Conservation (phyloP, 2,329 filamentous ascomycete species). For the Pseudogymnoascus pannorum region DNA sequence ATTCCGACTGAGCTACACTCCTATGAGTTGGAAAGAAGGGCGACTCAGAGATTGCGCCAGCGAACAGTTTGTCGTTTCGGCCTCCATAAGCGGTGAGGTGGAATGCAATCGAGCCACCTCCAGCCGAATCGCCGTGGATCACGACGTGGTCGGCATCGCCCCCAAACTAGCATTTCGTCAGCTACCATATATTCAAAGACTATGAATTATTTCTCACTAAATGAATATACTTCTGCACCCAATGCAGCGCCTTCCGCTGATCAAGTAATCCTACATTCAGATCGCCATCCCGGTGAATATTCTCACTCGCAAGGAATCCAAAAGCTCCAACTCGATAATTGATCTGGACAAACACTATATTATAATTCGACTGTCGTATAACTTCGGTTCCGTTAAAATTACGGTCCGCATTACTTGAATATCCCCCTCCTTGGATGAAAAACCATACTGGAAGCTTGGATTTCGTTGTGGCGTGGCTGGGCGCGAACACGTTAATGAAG, state of each 20-base stretch:
- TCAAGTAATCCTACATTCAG: conserved; percentile 59
- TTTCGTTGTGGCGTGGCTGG: conserved; percentile 31
- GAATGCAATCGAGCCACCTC: conserved; percentile 38
- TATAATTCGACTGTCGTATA: conserved; percentile 36
- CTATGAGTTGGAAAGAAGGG: conserved; percentile 34
- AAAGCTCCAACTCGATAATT: conserved; percentile 57
- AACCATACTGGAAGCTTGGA: conserved; percentile 47
- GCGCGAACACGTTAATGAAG: conserved; percentile 39
- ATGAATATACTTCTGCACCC: conserved; percentile 57
- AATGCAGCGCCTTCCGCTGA: conserved; percentile 52
- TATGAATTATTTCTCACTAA: too few relatives aligned
- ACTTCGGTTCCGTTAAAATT: conserved; percentile 45
- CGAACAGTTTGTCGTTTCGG: conserved; percentile 22
- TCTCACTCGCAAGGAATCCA: conserved; percentile 54
- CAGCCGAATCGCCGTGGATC: conserved; percentile 41
- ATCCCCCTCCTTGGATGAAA: conserved; percentile 45
- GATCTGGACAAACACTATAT: conserved; percentile 52
- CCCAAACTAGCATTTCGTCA: conserved; percentile 33
- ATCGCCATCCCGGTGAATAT: conserved; percentile 46
- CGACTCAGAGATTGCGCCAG: conserved; percentile 29
- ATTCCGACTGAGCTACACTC: conserved; percentile 33
- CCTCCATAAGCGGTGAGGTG: conserved; percentile 29
- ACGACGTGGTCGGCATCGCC: conserved; percentile 40
- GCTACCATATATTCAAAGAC: too few relatives aligned
- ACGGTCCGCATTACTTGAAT: conserved; percentile 40